Evolutionary conservation across 2,329 filamentous ascomycete genomes (phyloP), one percentile per base, ranked within the genome.

Genomic region (Diaporthe helianthi): DNA sequence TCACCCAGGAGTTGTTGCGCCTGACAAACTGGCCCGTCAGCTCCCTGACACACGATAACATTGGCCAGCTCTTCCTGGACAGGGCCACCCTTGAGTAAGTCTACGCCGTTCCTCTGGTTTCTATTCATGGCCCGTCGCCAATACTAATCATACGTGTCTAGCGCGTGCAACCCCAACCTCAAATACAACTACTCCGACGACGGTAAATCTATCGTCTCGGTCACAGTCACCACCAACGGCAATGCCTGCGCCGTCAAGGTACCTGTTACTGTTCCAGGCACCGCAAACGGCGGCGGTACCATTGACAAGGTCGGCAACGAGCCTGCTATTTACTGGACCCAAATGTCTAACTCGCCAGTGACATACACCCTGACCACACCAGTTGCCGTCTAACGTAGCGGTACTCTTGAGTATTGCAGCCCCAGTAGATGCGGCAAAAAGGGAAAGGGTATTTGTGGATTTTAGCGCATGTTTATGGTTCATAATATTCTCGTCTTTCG

Each of bases 11-110:
- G 73, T 83, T 89, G 74, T 79, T 80, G 53, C 82, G 87, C 52
- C 79, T 89, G 72, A 83, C 80, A 44, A 76, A 79, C 80, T 89
- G 73, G 83, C 80, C 67, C 72, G 78, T 89, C 29, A 79, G 84
- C 22, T 85, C 85, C 1, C 77, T 85, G 70, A 89, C 86, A 71
- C 87, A 89, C 68, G 83, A 87, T 71, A 84, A 89, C 74, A 79
- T 85, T 73, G 85, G 83, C 13, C 76, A 78, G 5, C 74, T 78
- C 4, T 90, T 90, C 78, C 74, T 83, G 51, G 81, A 84, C 67
- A 85, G 88, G 68, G 83, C 83, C 77, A 78, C 82, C 15, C 84
- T 86, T 52, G 86, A 89, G 73, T 75, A 71, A 72, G 73, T 71
- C 29, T 17, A n/a, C 5, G 10, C 47, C 3, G 12, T 15, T 22